These are phyloP conservation scores for Penicillium lividum DNA, from an alignment of 495 filamentous ascomycete species.

Conservation along the genomic window DNA sequence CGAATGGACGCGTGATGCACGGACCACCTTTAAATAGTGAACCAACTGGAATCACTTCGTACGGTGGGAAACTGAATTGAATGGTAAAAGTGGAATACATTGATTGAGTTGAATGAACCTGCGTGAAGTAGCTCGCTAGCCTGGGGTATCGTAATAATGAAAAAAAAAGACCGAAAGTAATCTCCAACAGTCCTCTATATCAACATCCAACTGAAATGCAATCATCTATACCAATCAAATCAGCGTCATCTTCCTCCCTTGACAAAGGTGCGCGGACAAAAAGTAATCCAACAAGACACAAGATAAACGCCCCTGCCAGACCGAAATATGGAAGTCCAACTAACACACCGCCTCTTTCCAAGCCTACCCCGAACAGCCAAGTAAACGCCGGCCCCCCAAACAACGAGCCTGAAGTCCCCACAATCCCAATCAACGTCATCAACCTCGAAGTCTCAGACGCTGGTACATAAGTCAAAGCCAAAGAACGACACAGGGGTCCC, in stretches of 20 bases:
- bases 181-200: neutral
- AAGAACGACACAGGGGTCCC: neutral
- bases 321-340: conserved; percentile 8
- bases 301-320: conserved; percentile 1
- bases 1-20: conserved; percentile 20
- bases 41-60: neutral
- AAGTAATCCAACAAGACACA: conserved; percentile 1
- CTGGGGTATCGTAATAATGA: no score
- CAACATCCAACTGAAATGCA: neutral
- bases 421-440: conserved; percentile 5
- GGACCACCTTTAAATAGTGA: conserved; percentile 26
- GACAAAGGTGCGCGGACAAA: neutral
- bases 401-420: conserved; percentile 1
- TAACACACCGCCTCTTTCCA: neutral
- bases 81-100: no score
- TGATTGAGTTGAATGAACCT: no score
- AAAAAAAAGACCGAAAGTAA: no score
- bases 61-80: no score
- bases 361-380: conserved; percentile 4
- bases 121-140: no score
- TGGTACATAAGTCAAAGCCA: neutral
- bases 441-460: neutral
- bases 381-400: neutral
- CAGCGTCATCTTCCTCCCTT: neutral
- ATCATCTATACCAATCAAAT: neutral